Evolutionary conservation across 129 eudicot species (phyloP), one percentile per base, ranked within the genome.

Genomic region (Tagetes erecta): DNA sequence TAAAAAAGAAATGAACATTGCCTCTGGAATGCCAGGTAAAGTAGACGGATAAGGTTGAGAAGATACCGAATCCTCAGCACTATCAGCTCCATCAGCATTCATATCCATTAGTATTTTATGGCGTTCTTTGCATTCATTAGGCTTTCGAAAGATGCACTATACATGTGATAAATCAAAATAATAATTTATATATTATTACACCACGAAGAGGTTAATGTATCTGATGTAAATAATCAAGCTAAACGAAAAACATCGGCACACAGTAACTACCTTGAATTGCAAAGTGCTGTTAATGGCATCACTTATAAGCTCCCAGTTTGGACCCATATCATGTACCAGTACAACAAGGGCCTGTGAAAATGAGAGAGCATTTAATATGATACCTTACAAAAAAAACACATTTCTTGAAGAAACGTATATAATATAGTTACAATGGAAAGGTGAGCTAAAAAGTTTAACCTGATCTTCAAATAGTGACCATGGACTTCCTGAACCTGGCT

Each of bases 291-390:
- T 94, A 39, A 94, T 76, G 71, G 96, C 98, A 81, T 94, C 98
- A 83, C 93, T 90, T 47, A 94, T 88, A 78, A 94, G 93, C 87
- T 94, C 98, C 98, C 98, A 94, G 70, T 94, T 88, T 39, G 98
- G 98, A 78, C 98, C 98, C 89, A 94, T 80, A 78, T 94, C 98
- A 88, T 94, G 98, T 46, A 85, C 98, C 47, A 94, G 89, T 72
- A 94, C 98, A 68, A 94, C 95, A 88, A 94, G 98, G 36, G 98
- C 98, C 98, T 94, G 88, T 42, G 12, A 52, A 63, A 76, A 79
- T 64, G 70, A 52, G 70, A 52, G 8, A 71, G 35, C 38, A 57
- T 9, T 68, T n/a, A 27, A 46, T 77, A 69, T 37, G 64, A 64
- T 33, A 65, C 68, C 64, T 42, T 67, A 79, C 68, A 40, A 67